Evolutionary conservation across 257 asterid genomes (phyloP), one percentile per base, ranked within the genome.

Genomic region (Capsicum baccatum): DNA sequence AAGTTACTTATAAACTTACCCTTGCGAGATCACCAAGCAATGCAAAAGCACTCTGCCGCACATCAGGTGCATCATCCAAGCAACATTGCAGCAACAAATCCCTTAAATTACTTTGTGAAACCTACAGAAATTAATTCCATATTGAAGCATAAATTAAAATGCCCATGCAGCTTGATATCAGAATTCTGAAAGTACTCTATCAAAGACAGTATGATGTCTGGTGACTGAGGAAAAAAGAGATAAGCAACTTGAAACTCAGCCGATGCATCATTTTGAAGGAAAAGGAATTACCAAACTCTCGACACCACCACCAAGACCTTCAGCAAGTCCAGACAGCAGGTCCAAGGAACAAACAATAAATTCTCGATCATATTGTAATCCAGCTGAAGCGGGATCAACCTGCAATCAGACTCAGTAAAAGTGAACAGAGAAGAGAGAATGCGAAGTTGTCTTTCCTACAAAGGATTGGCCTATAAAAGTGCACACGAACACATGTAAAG

Each of bases 41-140:
- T 7, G 99, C 99, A 91, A 97, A 97, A 68, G 98, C 98, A 91
- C 99, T 97, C 89, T 97, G 99, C 66, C 97, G 92, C 85, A 97
- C 91, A 83, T 97, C 99, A 88, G 89, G 89, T 79, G 97, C 95
- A 81, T 95, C 99, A 88, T 97, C 99, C 94, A 89, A 87, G 90
- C 99, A 97, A 78, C 99, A 95, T 84, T 97, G 99, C 85, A 97
- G 93, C 85, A 97, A 96, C 91, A 97, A 89, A 84, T 97, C 99
- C 91, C 94, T 91, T 84, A 97, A 88, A 89, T 91, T 93, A 91
- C 97, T 91, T 88, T 94, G 98, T 73, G 98, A 91, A 80, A 95
- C 94, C 98, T 94, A 84, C 54, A 85, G 70, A 37, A 88, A 85
- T 44, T 60, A 60, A 84, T 15, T 16, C 39, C 19, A 54, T 47